phyloP scores from a whole-genome alignment of 2,329 filamentous ascomycete genomes.

The Penicillium digitatum region DNA sequence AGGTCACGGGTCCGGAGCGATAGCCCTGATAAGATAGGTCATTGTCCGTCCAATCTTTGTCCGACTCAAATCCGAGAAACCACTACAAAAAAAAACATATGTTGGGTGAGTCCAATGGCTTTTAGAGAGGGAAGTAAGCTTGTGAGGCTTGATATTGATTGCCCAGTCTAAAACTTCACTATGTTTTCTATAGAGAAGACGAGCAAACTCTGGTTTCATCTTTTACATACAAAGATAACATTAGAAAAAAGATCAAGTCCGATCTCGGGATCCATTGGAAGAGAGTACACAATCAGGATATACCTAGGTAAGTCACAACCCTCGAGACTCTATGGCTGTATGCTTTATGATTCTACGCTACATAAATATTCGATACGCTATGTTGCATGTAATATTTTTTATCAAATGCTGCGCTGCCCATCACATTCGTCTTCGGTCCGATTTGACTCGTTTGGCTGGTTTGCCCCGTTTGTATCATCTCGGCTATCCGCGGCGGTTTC shows the following conservation, averaged over 20 bases:
- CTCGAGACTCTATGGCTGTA: too few relatives aligned
- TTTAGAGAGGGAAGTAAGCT: not conserved
- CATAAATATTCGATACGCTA: not conserved
- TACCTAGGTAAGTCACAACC: not conserved
- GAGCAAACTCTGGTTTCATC: not conserved
- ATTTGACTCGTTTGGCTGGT: constrained; percentile 7
- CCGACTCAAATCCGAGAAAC: not conserved
- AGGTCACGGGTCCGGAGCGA: constrained; percentile 23
- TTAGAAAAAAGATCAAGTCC: not conserved
- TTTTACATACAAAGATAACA: not conserved
- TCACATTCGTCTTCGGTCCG: constrained; percentile 9
- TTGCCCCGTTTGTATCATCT: constrained; percentile 17
- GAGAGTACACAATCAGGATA: not conserved
- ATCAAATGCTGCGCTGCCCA: not conserved
- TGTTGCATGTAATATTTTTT: not conserved
- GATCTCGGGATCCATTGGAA: not conserved
- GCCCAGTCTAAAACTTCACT: accelerated
- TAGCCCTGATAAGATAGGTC: constrained; percentile 19
- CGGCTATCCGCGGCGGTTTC: constrained; percentile 30
- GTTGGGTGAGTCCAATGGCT: not conserved
- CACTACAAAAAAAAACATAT: not conserved
- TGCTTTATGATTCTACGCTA: not conserved
- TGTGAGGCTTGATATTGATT: not conserved
- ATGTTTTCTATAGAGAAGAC: too few relatives aligned
- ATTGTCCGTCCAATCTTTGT: constrained; percentile 2